Percentiles rank a stretch among this genome's conserved stretches.
Evolutionary conservation across 2,329 filamentous ascomycete genomes (phyloP).

Genomic region (Neoarthrinium moseri): DNA sequence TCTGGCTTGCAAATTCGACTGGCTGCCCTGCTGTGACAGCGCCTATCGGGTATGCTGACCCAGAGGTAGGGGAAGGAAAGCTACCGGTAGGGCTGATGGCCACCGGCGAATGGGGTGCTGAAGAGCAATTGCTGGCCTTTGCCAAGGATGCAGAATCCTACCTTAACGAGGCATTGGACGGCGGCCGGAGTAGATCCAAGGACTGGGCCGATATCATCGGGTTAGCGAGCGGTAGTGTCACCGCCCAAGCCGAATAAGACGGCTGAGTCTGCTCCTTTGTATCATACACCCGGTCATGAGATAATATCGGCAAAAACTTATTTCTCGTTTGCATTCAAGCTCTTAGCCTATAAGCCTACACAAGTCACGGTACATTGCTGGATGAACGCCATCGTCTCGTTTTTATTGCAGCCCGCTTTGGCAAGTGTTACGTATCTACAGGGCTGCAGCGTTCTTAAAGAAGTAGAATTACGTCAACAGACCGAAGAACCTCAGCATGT

Average conservation of each 20-base stretch:
- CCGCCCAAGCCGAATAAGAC: neutral
- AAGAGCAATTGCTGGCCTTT: slow-evolving; percentile 62
- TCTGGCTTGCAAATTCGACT: slow-evolving; percentile 80
- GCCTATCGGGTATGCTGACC: slow-evolving; percentile 70
- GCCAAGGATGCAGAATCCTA: slow-evolving; percentile 57
- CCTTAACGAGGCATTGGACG: slow-evolving; percentile 45
- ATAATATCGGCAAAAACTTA: too few relatives aligned
- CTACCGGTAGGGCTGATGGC: slow-evolving; percentile 63
- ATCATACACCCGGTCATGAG: too few relatives aligned
- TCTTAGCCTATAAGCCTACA: too few relatives aligned
- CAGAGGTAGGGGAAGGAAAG: slow-evolving; percentile 54
- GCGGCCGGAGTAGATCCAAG: slow-evolving; percentile 48
- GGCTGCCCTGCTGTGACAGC: slow-evolving; percentile 74
- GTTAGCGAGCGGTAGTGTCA: slow-evolving; percentile 21
- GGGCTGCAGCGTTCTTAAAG: too few relatives aligned
- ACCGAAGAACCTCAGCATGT: slow-evolving; percentile 15
- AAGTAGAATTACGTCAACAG: slow-evolving; percentile 10
- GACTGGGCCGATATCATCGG: slow-evolving; percentile 59
- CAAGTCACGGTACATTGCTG: too few relatives aligned
- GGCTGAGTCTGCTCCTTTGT: too few relatives aligned
- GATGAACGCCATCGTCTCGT: too few relatives aligned
- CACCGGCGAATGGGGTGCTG: slow-evolving; percentile 65
- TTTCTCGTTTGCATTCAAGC: too few relatives aligned
- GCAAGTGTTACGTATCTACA: too few relatives aligned
- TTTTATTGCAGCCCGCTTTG: too few relatives aligned